A percentile compares a stretch with the other conserved stretches of the same genome.
These are phyloP conservation scores for Diaporthe vaccinii DNA, from an alignment of 2,329 filamentous ascomycete species.

Conservation along the genomic window DNA sequence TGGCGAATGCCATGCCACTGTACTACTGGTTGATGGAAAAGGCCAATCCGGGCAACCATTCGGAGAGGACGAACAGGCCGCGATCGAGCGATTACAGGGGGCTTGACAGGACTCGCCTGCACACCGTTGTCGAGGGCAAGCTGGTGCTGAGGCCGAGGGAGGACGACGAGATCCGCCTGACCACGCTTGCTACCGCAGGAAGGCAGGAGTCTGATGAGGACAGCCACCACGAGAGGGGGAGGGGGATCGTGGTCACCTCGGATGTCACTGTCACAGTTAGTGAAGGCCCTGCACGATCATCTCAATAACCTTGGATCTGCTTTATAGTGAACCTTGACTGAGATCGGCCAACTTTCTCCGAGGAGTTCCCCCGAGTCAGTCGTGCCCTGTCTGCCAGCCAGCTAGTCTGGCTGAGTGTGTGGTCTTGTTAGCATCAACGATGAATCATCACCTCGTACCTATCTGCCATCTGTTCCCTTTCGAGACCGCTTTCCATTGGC, in stretches of 20 bases:
- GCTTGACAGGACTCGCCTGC: slow-evolving; percentile 8
- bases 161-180: slow-evolving; percentile 26
- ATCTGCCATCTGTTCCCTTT: neutral
- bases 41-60: neutral
- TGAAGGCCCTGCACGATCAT: slow-evolving; percentile 4
- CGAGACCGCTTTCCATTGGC: neutral
- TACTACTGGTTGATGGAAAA: slow-evolving; percentile 24
- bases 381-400: slow-evolving; percentile 9
- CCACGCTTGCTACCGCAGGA: slow-evolving; percentile 11
- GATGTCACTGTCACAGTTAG: slow-evolving; percentile 30
- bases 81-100: slow-evolving; percentile 28
- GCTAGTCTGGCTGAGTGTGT: neutral
- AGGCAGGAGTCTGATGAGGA: slow-evolving; percentile 20
- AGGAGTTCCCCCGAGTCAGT: slow-evolving; percentile 18
- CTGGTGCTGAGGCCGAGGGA: slow-evolving; percentile 24
- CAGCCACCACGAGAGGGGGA: slow-evolving; percentile 1
- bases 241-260: slow-evolving; percentile 12
- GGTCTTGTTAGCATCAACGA: slow-evolving; percentile 24
- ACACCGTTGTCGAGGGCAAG: slow-evolving; percentile 23
- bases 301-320: slow-evolving; percentile 12
- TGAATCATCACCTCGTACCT: slow-evolving; percentile 25
- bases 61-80: slow-evolving; percentile 22
- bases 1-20: slow-evolving; percentile 24
- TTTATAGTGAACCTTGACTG: slow-evolving; percentile 1
- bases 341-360: neutral